A percentile compares a stretch with the other conserved stretches of the same genome.
Conservation (phyloP, 2,329 filamentous ascomycete genomes). For the Emydomyces testavorans region DNA sequence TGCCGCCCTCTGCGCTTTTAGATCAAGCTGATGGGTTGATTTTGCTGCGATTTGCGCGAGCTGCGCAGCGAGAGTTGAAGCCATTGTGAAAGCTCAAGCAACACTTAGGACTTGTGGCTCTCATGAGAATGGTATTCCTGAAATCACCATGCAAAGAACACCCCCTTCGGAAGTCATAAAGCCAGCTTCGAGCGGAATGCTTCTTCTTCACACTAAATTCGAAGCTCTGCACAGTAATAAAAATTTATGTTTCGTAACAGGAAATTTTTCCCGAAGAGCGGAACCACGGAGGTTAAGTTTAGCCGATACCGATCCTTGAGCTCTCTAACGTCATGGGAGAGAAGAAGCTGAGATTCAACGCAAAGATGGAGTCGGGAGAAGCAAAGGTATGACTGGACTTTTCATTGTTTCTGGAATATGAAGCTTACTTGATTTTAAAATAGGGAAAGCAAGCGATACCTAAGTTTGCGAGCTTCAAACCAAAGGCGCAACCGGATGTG, state of each 20-base stretch:
- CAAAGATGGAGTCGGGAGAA: conserved; percentile 27
- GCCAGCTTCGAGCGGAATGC: too few species aligned
- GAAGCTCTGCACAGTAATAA: conserved; percentile 7
- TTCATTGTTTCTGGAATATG: neutral
- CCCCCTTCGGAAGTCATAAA: neutral
- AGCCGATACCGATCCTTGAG: conserved; percentile 12
- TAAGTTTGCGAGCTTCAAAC: conserved; percentile 65
- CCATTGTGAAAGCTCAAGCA: conserved; percentile 44
- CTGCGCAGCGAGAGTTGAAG: conserved; percentile 81
- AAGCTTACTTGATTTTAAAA: conserved; percentile 5
- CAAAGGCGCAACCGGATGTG: conserved; percentile 26
- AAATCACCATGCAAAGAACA: neutral
- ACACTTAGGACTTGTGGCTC: conserved; percentile 4
- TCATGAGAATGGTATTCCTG: conserved; percentile 1
- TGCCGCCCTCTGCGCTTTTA: conserved; percentile 82
- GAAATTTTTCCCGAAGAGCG: conserved; percentile 21
- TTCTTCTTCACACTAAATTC: neutral
- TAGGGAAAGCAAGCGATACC: conserved; percentile 43
- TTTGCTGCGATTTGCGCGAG: conserved; percentile 82
- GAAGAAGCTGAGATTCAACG: conserved; percentile 1
- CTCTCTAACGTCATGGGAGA: conserved; percentile 10
- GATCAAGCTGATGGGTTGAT: conserved; percentile 79
- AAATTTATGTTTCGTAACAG: conserved; percentile 19
- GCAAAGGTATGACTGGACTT: conserved; percentile 24
- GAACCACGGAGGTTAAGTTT: conserved; percentile 16